A percentile compares a stretch with the other conserved stretches of the same genome.
These are phyloP conservation scores for Sordariomycetes sp. DNA, from an alignment of 2,329 filamentous ascomycete species.

Conservation along the genomic window DNA sequence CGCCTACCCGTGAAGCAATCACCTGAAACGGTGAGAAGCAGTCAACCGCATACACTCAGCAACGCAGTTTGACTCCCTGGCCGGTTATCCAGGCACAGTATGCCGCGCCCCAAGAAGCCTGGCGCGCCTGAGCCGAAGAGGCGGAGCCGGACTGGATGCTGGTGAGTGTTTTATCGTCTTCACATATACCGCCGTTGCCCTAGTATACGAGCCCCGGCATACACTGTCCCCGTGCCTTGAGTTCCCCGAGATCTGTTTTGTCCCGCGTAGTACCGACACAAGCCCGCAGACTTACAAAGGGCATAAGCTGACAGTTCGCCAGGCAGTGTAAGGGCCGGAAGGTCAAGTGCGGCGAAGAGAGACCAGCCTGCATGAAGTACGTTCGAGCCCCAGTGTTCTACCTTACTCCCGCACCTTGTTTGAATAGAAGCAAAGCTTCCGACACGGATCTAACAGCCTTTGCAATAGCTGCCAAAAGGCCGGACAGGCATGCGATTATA, in stretches of 20 bases:
- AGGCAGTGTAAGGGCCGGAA: slow-evolving; percentile 72
- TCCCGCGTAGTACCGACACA: neutral
- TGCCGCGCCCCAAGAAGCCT: slow-evolving; percentile 31
- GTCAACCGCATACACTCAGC: neutral
- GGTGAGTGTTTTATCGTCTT: slow-evolving; percentile 18
- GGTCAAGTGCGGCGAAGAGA: slow-evolving; percentile 68
- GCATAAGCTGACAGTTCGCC: neutral
- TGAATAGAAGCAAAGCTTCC: neutral
- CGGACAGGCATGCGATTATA: slow-evolving; percentile 69
- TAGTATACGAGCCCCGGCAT: neutral
- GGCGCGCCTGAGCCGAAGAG: slow-evolving; percentile 31
- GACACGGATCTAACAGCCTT: neutral
- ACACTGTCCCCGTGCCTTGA: neutral
- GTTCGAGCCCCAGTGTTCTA: neutral
- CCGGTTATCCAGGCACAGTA: slow-evolving; percentile 11
- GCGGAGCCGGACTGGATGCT: slow-evolving; percentile 33
- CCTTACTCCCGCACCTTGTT: neutral
- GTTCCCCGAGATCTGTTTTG: neutral
- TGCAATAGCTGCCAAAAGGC: slow-evolving; percentile 50
- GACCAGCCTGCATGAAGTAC: slow-evolving; percentile 58
- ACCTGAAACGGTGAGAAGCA: neutral
- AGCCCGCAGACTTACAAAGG: neutral
- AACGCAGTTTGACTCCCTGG: neutral
- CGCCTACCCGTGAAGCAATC: neutral
- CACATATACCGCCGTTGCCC: neutral